Base-by-base conservation (phyloP, 1,139 yeast species). In the Scheffersomyces titani region DNA sequence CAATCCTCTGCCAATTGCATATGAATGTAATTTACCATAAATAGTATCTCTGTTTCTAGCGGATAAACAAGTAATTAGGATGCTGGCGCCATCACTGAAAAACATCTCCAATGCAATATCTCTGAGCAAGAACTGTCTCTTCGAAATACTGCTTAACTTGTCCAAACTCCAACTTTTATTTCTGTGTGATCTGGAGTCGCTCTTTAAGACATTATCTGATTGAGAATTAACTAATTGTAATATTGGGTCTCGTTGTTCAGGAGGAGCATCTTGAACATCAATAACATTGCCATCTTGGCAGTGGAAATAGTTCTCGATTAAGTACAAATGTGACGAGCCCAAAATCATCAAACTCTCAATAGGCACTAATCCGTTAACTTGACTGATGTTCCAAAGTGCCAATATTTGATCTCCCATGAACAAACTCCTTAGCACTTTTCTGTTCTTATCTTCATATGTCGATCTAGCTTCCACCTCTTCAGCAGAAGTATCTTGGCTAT, bases 41-140 rank as follows among this genome's bases (percentile, higher is more conserved):
- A 89, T 80, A 0, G 73, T 60, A 66, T 90, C 91, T 57, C 97
- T 74, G 45, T 79, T 81, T 49, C 71, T 75, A 1, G 78, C 73
- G 24, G 80, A 75, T 40, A 81, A 70, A 52, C 89, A 83, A 0
- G 92, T 89, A 2, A 87, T 75, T 57, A 89, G 71, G 46, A 87
- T 78, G 61, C 90, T 87, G 3, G 87, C 83, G 0, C 96, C 96
- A 69, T 88, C 87, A 40, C 81, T 80, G 69, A 90, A 89, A 62
- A 90, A 87, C 68, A 90, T 73, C 65, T 91, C 97, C 49, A 90
- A 67, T 0, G 93, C 97, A 54, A 88, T 89, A 69, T 90, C 96
- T 55, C 97, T 73, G 20, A 90, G 75, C 22, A 91, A 70, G 64
- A 90, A 91, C 51, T 89, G 92, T 52, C 96, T 74, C 63, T 88